phyloP scores from a whole-genome alignment of 352 stramenopile species.

The Phytophthora uliginosa region DNA sequence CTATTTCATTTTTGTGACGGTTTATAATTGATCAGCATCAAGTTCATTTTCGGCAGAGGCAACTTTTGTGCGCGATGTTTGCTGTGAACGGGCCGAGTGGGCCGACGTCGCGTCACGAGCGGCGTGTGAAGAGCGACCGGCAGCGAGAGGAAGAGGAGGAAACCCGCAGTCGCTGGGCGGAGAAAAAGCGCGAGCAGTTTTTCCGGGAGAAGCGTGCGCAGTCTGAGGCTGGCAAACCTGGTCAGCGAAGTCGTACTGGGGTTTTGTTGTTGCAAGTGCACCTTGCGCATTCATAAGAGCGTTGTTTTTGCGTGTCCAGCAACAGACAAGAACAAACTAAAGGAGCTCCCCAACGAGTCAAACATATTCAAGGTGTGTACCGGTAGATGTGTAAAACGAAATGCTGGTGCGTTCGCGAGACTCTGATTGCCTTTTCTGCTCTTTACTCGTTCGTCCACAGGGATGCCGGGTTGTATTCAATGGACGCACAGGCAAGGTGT shows the following conservation, averaged over 20 bases:
- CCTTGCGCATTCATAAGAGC: conserved; percentile 1
- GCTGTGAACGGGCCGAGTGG: conserved; percentile 81
- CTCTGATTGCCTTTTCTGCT: background rate
- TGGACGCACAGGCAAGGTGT: conserved; percentile 83
- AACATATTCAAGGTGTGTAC: conserved; percentile 66
- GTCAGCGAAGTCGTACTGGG: conserved; percentile 1
- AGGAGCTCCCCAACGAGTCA: conserved; percentile 15
- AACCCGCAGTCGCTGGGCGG: conserved; percentile 29
- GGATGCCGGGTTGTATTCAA: conserved; percentile 87
- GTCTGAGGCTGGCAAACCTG: conserved; percentile 9
- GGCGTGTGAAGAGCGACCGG: conserved; percentile 48
- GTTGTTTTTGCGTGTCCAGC: background rate
- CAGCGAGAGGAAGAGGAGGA: conserved; percentile 36
- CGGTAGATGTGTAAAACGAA: background rate
- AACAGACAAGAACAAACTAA: conserved; percentile 22
- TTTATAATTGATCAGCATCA: conserved; percentile 12
- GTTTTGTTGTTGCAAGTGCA: conserved; percentile 14
- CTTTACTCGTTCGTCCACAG: conserved; percentile 31
- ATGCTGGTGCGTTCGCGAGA: background rate
- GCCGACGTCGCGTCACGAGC: conserved; percentile 67
- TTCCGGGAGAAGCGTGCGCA: conserved; percentile 40
- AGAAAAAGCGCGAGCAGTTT: conserved; percentile 53
- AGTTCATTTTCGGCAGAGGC: background rate
- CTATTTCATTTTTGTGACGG: conserved; percentile 8
- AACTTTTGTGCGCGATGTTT: conserved; percentile 59